These are phyloP conservation scores for Arabidopsis suecica DNA, from an alignment of 345 rosid species.

Conservation along the genomic window DNA sequence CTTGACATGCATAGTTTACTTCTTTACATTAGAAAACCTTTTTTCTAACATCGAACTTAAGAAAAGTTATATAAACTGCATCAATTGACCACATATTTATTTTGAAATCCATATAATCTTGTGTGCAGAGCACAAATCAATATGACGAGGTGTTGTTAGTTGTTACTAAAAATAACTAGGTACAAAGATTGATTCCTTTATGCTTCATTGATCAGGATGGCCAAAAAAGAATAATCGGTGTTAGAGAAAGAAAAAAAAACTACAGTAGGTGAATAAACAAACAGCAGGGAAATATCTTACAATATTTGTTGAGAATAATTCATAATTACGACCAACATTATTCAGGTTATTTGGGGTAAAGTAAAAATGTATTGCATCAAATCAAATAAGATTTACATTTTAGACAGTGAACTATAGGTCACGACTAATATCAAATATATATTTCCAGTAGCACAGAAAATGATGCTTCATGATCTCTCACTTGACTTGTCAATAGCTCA, in stretches of 20 bases:
- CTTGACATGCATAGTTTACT: neutral
- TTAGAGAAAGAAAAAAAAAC: neutral
- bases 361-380: neutral
- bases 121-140: conserved; percentile 16
- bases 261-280: neutral
- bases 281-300: neutral
- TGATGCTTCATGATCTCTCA: conserved; percentile 38
- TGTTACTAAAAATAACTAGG: neutral
- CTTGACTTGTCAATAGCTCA: conserved; percentile 26
- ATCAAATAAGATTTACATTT: neutral
- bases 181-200: conserved; percentile 33
- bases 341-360: neutral
- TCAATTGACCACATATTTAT: neutral
- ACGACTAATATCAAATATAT: conserved; percentile 3
- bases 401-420: neutral
- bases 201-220: neutral
- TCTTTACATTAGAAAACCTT: neutral
- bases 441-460: conserved; percentile 14
- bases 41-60: neutral
- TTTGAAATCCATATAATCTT: conserved; percentile 14
- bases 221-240: too few relatives aligned
- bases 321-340: neutral
- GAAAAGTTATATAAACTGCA: conserved; percentile 22
- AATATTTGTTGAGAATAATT: too few relatives aligned
- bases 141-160: conserved; percentile 16